These are phyloP conservation scores for Colletotrichum tropicicola DNA, from an alignment of 2,329 filamentous ascomycete genomes.

Conservation along the genomic window DNA sequence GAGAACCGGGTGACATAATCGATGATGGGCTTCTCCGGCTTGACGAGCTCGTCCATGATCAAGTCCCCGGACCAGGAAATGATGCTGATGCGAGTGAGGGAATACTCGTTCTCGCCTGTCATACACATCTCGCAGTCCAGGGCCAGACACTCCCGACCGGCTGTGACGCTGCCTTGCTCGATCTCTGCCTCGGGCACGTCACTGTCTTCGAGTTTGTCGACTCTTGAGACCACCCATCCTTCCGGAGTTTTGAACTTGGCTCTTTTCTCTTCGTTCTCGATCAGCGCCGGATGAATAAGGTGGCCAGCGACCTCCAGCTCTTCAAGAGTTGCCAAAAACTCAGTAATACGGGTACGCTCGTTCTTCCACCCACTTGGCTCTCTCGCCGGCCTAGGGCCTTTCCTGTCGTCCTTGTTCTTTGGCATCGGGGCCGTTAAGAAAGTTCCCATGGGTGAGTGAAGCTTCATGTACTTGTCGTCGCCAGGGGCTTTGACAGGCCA, in stretches of 20 bases:
- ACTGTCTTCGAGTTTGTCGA: slow-evolving; percentile 73
- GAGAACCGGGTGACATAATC: slow-evolving; percentile 94
- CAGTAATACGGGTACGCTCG: slow-evolving; percentile 81
- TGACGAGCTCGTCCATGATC: slow-evolving; percentile 90
- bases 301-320: slow-evolving; percentile 88
- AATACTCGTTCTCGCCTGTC: slow-evolving; percentile 80
- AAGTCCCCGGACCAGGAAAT: slow-evolving; percentile 85
- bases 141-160: slow-evolving; percentile 79
- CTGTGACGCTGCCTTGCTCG: slow-evolving; percentile 83
- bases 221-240: slow-evolving; percentile 86
- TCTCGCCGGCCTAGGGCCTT: slow-evolving; percentile 66
- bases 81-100: slow-evolving; percentile 88
- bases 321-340: slow-evolving; percentile 76
- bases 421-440: slow-evolving; percentile 81
- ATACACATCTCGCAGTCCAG: slow-evolving; percentile 99
- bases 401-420: slow-evolving; percentile 68
- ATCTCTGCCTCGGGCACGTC: slow-evolving; percentile 75
- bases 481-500: slow-evolving; percentile 92
- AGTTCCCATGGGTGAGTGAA: slow-evolving; percentile 87
- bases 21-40: slow-evolving; percentile 85
- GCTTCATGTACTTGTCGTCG: slow-evolving; percentile 80
- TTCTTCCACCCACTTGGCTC: slow-evolving; percentile 76
- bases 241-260: slow-evolving; percentile 63
- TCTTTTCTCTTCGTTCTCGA: slow-evolving; percentile 65
- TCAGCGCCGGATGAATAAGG: slow-evolving; percentile 80